A percentile compares a stretch with the other conserved stretches of the same genome.
Evolutionary conservation across 2,329 filamentous ascomycete genomes (phyloP).

Genomic region (Botrytis elliptica): DNA sequence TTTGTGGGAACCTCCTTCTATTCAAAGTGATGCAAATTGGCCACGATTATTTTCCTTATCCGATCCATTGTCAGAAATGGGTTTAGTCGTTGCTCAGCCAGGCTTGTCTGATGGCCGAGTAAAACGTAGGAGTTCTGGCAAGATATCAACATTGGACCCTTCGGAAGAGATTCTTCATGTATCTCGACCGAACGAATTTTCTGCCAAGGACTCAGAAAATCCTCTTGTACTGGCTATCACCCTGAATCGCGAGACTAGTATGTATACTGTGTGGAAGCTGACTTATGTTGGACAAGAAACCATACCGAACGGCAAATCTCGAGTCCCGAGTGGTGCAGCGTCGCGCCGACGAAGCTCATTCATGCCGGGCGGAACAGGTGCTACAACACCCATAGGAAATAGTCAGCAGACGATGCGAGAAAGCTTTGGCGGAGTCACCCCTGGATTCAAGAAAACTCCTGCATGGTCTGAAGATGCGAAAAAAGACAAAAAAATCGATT

Average conservation of each 20-base stretch:
- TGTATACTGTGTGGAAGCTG: constrained; percentile 83
- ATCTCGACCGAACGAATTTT: constrained; percentile 61
- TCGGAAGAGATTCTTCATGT: constrained; percentile 84
- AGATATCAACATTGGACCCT: constrained; percentile 62
- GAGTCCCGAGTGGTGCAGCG: constrained; percentile 40
- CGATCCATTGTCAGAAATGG: constrained; percentile 82
- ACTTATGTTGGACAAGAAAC: constrained; percentile 69
- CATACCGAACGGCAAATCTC: constrained; percentile 44
- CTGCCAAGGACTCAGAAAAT: constrained; percentile 41
- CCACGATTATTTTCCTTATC: constrained; percentile 80
- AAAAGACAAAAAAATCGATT: constrained; percentile 49
- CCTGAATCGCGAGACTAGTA: constrained; percentile 70
- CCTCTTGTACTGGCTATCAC: constrained; percentile 76
- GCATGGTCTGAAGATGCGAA: constrained; percentile 29
- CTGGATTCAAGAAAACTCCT: constrained; percentile 27
- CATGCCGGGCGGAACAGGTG: constrained; percentile 69
- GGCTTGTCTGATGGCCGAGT: constrained; percentile 43
- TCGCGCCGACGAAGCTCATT: constrained; percentile 58
- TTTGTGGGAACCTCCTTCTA: constrained; percentile 55
- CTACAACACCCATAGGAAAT: constrained; percentile 66
- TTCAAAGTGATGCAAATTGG: constrained; percentile 59
- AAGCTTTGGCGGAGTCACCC: constrained; percentile 59
- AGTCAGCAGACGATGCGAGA: constrained; percentile 68
- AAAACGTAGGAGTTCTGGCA: constrained; percentile 45
- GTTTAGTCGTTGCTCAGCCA: constrained; percentile 68